phyloP scores from a whole-genome alignment of 2,329 filamentous ascomycete genomes.

The Hymenoscyphus salicellus region DNA sequence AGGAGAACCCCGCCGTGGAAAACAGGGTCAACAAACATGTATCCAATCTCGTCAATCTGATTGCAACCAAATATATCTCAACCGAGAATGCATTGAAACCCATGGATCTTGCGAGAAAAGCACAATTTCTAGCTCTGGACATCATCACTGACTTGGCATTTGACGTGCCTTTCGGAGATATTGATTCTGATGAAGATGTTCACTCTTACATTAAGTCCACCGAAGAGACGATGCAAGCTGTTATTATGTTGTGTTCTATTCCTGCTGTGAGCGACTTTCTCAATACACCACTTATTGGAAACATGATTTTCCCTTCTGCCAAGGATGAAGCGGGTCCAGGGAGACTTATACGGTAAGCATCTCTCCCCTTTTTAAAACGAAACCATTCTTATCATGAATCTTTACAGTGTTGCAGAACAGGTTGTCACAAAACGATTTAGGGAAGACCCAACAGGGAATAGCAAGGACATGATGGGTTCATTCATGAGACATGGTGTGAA shows the following conservation, averaged over 20 bases:
- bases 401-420: constrained; percentile 38
- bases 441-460: constrained; percentile 41
- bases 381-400: background rate
- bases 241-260: constrained; percentile 30
- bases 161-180: constrained; percentile 36
- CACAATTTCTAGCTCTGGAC: constrained; percentile 53
- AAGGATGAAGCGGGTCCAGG: constrained; percentile 41
- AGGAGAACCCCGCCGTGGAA: constrained; percentile 50
- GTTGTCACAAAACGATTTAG: constrained; percentile 47
- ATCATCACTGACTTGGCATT: constrained; percentile 53
- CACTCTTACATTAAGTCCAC: constrained; percentile 47
- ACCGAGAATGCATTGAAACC: constrained; percentile 36
- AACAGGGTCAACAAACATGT: constrained; percentile 48
- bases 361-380: background rate
- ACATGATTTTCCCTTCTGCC: constrained; percentile 42
- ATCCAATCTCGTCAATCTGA: constrained; percentile 45
- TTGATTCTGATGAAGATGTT: background rate
- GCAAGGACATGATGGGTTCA: constrained; percentile 51
- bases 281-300: constrained; percentile 41
- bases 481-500: constrained; percentile 37
- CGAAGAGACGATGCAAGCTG: constrained; percentile 32
- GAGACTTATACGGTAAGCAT: constrained; percentile 45
- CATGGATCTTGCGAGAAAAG: constrained; percentile 50
- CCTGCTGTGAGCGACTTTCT: constrained; percentile 44
- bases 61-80: constrained; percentile 48